These are phyloP conservation scores for Solanum aculeatissimum DNA, from an alignment of 305 asterid species.

Conservation along the genomic window DNA sequence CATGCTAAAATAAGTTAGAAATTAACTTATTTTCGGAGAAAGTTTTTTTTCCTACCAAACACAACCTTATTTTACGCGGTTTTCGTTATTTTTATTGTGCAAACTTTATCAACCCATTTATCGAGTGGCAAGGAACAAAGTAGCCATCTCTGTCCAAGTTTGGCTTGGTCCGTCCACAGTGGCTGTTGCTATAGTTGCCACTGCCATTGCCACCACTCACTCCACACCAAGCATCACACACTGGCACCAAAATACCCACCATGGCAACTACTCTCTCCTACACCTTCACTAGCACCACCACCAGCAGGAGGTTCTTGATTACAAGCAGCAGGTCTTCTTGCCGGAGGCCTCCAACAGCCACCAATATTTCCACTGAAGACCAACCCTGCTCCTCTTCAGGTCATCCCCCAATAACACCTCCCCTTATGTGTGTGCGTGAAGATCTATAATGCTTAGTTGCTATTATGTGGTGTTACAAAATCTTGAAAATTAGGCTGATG, in stretches of 20 bases:
- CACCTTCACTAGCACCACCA: background rate
- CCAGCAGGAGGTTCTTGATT: background rate
- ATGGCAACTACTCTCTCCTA: background rate
- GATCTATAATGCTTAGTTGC: background rate
- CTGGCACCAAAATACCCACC: background rate
- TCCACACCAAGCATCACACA: background rate
- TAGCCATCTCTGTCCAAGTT: background rate
- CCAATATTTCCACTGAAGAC: background rate
- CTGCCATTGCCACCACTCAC: background rate
- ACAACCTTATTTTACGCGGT: too few species aligned
- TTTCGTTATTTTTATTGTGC: too few species aligned
- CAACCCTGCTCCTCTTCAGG: conserved; percentile 5
- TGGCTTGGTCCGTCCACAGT: background rate
- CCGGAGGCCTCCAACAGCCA: background rate
- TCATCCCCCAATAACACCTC: background rate
- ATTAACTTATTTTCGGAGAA: too few species aligned
- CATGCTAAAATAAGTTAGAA: too few species aligned
- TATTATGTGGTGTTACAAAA: background rate
- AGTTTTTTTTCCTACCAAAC: too few species aligned
- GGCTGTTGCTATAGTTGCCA: background rate
- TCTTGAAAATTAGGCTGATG: background rate
- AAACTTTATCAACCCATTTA: background rate
- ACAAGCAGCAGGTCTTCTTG: background rate
- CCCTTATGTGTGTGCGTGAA: background rate
- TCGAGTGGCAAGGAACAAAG: background rate